Base-by-base conservation (phyloP, 108 stramenopile genomes). In the Cyclotella distinguenda region DNA sequence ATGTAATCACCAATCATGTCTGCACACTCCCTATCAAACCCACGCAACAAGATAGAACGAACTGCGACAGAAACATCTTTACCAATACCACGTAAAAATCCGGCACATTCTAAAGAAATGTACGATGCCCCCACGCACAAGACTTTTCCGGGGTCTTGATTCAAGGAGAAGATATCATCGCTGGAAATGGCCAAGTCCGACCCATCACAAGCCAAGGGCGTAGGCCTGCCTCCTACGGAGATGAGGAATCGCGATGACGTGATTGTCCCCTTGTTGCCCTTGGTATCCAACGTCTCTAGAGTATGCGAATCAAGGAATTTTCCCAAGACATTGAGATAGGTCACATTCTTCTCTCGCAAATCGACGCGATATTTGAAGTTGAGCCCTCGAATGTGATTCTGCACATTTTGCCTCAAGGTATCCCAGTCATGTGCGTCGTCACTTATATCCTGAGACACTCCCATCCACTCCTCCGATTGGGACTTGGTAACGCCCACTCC, bases 71-170 rank as follows among this genome's bases (percentile, higher is more conserved):
- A 96, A 2, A 93, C 91, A 72, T 96, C 93, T 51, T 85, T 76
- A 6, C 96, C 95, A 28, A 98, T 66, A 18, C 95, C 97, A 6
- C 85, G 81, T 33, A 98, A 74, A 70, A 99, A 98, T 19, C 99
- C 97, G 32, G 97, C 99, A 72, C 97, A 98, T 82, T 99, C 99
- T 36, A 99, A 82, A 34, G 89, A 84, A 67, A 99, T 95, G 84
- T 99, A 99, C 30, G 93, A 93, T 4, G 96, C 99, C 12, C 99
- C 99, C 28, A 99, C 90, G 53, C 97, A 95, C 39, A 97, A 74
- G 6, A 95, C 96, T 74, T 93, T 95, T 13, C 96, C 99, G 11
- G 99, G 99, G 77, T 86, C 72, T 39, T 78, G 67, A 21, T 88
- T 79, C 46, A 97, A 70, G 11, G 91, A 90, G 70, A 98, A 99